Evolutionary conservation across 768 basidiomycete species (phyloP).

Genomic region (Hygrocybe coccinea): DNA sequence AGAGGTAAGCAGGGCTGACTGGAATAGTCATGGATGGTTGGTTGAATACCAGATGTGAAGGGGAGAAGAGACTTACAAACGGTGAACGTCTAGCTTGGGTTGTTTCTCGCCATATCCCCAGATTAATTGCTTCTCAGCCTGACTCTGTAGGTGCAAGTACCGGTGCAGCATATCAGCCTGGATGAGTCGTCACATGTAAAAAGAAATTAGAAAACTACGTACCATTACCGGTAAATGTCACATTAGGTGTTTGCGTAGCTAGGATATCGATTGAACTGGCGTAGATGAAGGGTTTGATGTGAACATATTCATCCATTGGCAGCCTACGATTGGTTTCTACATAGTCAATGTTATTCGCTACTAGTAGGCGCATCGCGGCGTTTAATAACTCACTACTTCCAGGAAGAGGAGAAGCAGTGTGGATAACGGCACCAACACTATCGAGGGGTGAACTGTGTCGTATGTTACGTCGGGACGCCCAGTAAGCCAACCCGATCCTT

Average conservation of each 20-base stretch:
- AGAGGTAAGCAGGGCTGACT: constrained; percentile 34
- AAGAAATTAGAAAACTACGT: no score
- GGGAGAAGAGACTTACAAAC: constrained; percentile 23
- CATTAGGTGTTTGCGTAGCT: not conserved
- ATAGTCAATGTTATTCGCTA: constrained; percentile 25
- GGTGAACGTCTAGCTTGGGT: constrained; percentile 33
- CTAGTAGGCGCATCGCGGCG: constrained; percentile 19
- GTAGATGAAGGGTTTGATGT: constrained; percentile 24
- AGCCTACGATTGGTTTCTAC: constrained; percentile 41
- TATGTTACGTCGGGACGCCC: constrained; percentile 27
- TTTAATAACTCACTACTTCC: constrained; percentile 20
- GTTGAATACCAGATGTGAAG: not conserved
- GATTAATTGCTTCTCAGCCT: constrained; percentile 35
- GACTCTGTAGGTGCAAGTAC: constrained; percentile 36
- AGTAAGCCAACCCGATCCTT: constrained; percentile 16
- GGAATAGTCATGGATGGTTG: not conserved
- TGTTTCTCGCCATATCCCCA: constrained; percentile 38
- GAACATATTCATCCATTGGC: constrained; percentile 34
- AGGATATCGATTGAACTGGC: constrained; percentile 7
- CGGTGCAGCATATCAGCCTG: no score
- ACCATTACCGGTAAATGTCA: constrained; percentile 14
- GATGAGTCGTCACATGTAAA: no score
- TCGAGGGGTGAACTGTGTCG: constrained; percentile 44
- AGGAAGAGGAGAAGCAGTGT: constrained; percentile 39
- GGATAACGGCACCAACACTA: constrained; percentile 46